A percentile compares a stretch with the other conserved stretches of the same genome.
phyloP scores from a whole-genome alignment of 768 basidiomycete species.

The Leccinum incarnatum region DNA sequence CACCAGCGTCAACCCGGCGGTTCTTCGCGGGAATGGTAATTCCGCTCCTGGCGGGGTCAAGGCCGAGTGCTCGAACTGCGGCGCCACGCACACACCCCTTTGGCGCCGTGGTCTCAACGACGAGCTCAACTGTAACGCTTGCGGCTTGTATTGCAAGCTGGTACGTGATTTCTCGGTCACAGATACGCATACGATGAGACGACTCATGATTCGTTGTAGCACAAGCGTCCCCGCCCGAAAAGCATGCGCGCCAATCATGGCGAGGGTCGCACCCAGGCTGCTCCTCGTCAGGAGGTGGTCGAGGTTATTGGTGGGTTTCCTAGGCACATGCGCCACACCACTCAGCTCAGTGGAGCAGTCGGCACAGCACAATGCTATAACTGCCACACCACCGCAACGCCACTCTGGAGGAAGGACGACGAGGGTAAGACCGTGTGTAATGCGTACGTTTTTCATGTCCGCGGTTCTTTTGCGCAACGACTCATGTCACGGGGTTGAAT shows the following conservation, averaged over 20 bases:
- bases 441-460: constrained; percentile 57
- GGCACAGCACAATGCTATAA: constrained; percentile 81
- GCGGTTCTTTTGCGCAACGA: constrained; percentile 6
- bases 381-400: constrained; percentile 86
- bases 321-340: constrained; percentile 29
- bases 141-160: constrained; percentile 83
- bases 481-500: constrained; percentile 9
- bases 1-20: constrained; percentile 15
- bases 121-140: constrained; percentile 87
- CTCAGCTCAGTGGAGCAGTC: constrained; percentile 28
- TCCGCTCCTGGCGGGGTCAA: too few species aligned
- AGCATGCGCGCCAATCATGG: constrained; percentile 78
- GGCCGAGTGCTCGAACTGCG: constrained; percentile 41
- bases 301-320: constrained; percentile 66
- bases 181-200: not conserved
- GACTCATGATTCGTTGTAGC: constrained; percentile 40
- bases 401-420: constrained; percentile 88
- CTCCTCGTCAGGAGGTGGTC: constrained; percentile 65
- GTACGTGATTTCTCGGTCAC: constrained; percentile 39
- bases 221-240: constrained; percentile 86
- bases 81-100: constrained; percentile 83
- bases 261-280: constrained; percentile 63
- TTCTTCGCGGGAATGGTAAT: too few species aligned
- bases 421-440: constrained; percentile 91
- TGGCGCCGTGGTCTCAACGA: constrained; percentile 87